These are phyloP conservation scores for Panaeolus cyanescens DNA, from an alignment of 768 basidiomycete genomes.

Conservation along the genomic window DNA sequence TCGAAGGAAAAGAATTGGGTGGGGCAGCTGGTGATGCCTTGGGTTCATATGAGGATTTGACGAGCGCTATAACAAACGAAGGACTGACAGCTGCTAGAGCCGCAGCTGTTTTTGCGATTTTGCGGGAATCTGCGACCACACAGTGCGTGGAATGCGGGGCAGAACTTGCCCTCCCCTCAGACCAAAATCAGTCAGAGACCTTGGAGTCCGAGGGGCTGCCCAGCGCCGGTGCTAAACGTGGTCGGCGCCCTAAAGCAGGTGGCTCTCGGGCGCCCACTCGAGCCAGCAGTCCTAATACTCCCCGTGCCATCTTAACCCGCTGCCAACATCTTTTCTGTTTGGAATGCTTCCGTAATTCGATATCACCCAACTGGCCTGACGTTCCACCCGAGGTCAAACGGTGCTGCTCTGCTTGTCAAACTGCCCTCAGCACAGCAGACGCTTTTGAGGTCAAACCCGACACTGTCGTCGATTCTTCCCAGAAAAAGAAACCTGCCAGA, in stretches of 20 bases:
- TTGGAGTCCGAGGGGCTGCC: constrained; percentile 52
- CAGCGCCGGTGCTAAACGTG: constrained; percentile 38
- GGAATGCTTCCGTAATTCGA: constrained; percentile 78
- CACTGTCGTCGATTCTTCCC: constrained; percentile 37
- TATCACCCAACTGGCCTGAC: constrained; percentile 82
- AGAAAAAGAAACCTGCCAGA: constrained; percentile 66
- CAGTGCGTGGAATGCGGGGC: constrained; percentile 87
- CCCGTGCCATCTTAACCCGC: constrained; percentile 77
- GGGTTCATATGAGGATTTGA: constrained; percentile 77
- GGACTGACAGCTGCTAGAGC: constrained; percentile 80
- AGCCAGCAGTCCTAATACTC: constrained; percentile 66
- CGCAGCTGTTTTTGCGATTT: constrained; percentile 77
- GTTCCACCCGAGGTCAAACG: constrained; percentile 55
- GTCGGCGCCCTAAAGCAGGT: constrained; percentile 50
- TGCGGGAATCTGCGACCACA: constrained; percentile 85
- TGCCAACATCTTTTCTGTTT: constrained; percentile 95
- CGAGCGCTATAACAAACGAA: constrained; percentile 71
- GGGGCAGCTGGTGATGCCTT: constrained; percentile 40
- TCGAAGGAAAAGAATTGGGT: constrained; percentile 63
- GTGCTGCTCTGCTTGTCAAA: constrained; percentile 79
- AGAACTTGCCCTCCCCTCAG: constrained; percentile 64
- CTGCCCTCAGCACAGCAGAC: constrained; percentile 65
- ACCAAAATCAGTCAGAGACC: constrained; percentile 46
- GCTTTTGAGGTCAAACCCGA: constrained; percentile 83
- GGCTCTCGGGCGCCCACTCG: constrained; percentile 73